Evolutionary conservation across 2,329 filamentous ascomycete genomes (phyloP), one percentile per base, ranked within the genome.

Genomic region (Seiridium unicorne): DNA sequence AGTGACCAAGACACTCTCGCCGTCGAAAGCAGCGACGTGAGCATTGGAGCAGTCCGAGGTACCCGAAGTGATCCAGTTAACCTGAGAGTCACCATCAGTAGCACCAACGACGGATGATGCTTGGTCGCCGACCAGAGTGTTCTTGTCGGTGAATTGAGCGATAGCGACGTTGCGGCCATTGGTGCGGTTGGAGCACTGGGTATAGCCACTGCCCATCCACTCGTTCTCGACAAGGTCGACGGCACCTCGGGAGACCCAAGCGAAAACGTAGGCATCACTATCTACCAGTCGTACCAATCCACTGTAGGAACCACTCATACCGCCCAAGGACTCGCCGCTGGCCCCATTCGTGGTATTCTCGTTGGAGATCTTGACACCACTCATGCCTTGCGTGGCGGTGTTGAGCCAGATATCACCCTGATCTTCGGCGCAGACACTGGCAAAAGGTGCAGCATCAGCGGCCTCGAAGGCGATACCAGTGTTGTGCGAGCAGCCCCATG

Each of bases 401-500:
- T 88, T 88, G 54, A 88, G 75, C 85, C 85, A 88, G 72, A 88
- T 85, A 47, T 79, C 82, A 31, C 85, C 85, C 68, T 88, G 84
- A 63, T 88, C 85, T 65, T 87, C 84, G 18, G 85, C 81, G 65
- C 84, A 87, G 61, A 87, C 75, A 57, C 78, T 82, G 31, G 84
- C 83, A 62, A 84, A 88, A 3, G 85, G 85, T 18, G 81, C 75
- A 11, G 76, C 79, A 55, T 86, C 84, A 26, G 85, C 84, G 18
- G 80, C 83, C 69, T 87, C 85, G 58, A 88, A 81, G 5, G 84
- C 84, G 59, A 88, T 88, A 59, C 85, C 85, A 1, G 84, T 87
- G 73, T 88, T 88, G 77, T 88, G 84, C 5, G 81, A 84, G 76
- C 85, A 88, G 18, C 85, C 85, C 79, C 84, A 88, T 11, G 77